Percentiles rank a stretch among this genome's conserved stretches.
Evolutionary conservation across 2,329 filamentous ascomycete species (phyloP).

Genomic region (Colletotrichum eremochloae): DNA sequence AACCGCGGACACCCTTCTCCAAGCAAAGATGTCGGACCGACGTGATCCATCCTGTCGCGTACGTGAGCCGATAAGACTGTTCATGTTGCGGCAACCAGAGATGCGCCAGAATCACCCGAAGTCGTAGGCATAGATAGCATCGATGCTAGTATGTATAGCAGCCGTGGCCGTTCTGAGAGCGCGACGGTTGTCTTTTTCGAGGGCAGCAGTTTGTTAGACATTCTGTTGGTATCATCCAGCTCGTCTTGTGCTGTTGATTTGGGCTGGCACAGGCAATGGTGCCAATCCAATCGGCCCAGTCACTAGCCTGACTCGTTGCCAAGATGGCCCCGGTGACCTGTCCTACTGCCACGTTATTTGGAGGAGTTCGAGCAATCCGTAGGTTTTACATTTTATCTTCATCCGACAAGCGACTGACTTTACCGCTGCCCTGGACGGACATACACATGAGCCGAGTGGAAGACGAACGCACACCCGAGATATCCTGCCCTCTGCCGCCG

Average conservation of each 20-base stretch:
- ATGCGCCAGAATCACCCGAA: conserved; percentile 18
- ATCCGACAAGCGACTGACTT: neutral
- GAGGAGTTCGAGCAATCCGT: neutral
- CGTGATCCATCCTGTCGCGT: conserved; percentile 10
- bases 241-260: neutral
- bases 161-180: neutral
- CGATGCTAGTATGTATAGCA: neutral
- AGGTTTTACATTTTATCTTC: neutral
- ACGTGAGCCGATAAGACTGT: neutral
- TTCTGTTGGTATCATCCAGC: neutral
- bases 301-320: conserved; percentile 6
- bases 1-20: neutral
- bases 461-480: no score
- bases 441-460: no score
- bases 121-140: neutral
- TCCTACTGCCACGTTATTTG: neutral
- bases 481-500: neutral
- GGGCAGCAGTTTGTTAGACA: neutral
- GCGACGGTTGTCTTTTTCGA: neutral
- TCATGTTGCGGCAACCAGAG: conserved; percentile 17
- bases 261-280: conserved; percentile 4
- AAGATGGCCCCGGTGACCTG: neutral
- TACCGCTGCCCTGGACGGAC: conserved; percentile 21
- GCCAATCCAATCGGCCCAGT: neutral
- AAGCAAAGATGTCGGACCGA: conserved; percentile 11